Evolutionary conservation across 257 asterid species (phyloP).

Genomic region (Penstemon eatonii): DNA sequence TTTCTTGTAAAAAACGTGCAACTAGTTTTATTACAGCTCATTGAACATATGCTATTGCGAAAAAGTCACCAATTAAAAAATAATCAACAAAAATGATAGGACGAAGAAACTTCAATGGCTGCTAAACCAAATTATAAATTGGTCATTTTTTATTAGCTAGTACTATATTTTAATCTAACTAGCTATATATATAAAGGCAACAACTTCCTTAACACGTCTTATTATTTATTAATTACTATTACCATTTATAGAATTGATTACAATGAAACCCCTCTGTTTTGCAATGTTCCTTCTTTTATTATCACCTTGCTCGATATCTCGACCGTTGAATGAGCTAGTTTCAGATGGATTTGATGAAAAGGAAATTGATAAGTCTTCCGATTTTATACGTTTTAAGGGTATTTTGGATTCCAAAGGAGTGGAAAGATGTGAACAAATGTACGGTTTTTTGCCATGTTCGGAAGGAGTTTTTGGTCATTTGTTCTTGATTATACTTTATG

Average conservation of each 20-base stretch:
- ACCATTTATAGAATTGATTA: background rate
- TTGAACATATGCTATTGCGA: too few species aligned
- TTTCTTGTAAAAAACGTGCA: too few species aligned
- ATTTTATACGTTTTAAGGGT: constrained; percentile 21
- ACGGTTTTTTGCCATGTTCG: constrained; percentile 49
- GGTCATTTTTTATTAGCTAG: too few species aligned
- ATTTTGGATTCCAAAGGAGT: background rate
- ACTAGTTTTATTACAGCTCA: too few species aligned
- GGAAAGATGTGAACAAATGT: constrained; percentile 40
- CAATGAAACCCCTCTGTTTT: constrained; percentile 19
- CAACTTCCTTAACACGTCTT: too few species aligned
- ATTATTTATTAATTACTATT: too few species aligned
- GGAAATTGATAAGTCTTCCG: background rate
- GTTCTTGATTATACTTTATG: constrained; percentile 42
- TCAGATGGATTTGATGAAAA: constrained; percentile 26
- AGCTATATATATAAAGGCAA: too few species aligned
- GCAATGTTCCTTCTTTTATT: background rate
- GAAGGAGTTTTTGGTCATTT: constrained; percentile 33
- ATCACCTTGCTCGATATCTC: constrained; percentile 1
- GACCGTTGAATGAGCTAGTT: background rate
- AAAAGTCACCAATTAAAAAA: too few species aligned
- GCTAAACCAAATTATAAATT: too few species aligned
- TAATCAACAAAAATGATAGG: too few species aligned
- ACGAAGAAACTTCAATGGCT: too few species aligned
- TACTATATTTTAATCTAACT: too few species aligned